These are phyloP conservation scores for Fusarium duplospermum DNA, from an alignment of 2,329 filamentous ascomycete genomes.

Conservation along the genomic window DNA sequence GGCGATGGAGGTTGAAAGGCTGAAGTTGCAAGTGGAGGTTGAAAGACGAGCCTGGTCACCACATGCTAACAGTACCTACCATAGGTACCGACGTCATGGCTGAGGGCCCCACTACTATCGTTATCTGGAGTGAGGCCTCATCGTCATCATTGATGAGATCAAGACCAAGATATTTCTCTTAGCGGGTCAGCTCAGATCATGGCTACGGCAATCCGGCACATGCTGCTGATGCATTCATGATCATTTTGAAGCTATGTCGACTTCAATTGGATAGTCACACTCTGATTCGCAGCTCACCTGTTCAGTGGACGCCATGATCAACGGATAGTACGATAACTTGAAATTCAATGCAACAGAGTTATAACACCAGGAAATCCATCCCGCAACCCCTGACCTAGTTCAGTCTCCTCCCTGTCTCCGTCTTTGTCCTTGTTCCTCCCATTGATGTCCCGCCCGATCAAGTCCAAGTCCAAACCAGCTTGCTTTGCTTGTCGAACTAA, in stretches of 20 bases:
- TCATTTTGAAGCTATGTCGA: not conserved
- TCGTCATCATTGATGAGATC: constrained; percentile 15
- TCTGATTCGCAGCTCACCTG: too few species aligned
- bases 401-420: constrained; percentile 22
- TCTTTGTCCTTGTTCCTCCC: constrained; percentile 21
- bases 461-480: constrained; percentile 15
- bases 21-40: constrained; percentile 1
- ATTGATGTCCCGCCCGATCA: constrained; percentile 23
- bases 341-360: constrained; percentile 34
- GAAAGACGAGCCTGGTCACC: not conserved
- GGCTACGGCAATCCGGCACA: not conserved
- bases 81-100: constrained; percentile 40
- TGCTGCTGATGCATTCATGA: not conserved
- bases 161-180: not conserved
- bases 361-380: constrained; percentile 39
- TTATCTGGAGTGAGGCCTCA: constrained; percentile 1
- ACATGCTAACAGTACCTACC: not conserved
- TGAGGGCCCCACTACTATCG: constrained; percentile 26
- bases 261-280: not conserved
- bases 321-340: constrained; percentile 17
- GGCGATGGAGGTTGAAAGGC: constrained; percentile 5
- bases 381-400: constrained; percentile 22
- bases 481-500: constrained; percentile 25
- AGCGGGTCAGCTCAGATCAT: not conserved
- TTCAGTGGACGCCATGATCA: not conserved